Base-by-base conservation (phyloP, 108 stramenopile species). In the Fistulifera pelliculosa region DNA sequence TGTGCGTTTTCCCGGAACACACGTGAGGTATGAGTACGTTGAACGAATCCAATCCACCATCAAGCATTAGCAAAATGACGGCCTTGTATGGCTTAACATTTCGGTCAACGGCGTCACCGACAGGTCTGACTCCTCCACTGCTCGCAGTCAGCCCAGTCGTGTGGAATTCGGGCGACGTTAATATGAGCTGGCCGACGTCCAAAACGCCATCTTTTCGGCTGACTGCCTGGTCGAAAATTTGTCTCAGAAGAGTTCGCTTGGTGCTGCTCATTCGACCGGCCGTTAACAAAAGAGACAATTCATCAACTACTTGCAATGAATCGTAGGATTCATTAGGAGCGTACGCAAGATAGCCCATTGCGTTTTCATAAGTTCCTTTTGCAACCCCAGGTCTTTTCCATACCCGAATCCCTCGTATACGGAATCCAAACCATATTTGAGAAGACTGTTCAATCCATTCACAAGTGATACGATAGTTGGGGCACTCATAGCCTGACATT, bases 81-180 rank as follows among this genome's bases (percentile, higher is more conserved):
- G 77, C 76, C 60, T 84, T 79, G 70, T 83, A 80, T 2, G 73
- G 63, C 38, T 68, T 65, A n/a, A 47, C 58, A 41, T 22, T 16
- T 17, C 45, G 18, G 18, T 6, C 21, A 15, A 19, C 27, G 40
- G 40, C 27, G 22, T 14, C 49, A 17, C 38, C 27, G 24, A 14
- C 35, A 23, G 38, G 49, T 39, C 60, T 38, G 14, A n/a, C 38
- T 39, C 27, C 60, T n/a, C 60, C 49, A 19, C 28, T 61, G 6
- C 11, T 27, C 18, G 6, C 22, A 23, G 24, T 24, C 5, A 21
- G 2, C 19, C 63, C 56, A 21, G 58, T 47, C 44, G 44, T 47
- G 38, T 74, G 73, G 35, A 69, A 74, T 65, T 74, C 68, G 0
- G 73, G 72, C 5, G 67, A 28, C 19, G 23, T 16, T 13, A 28